phyloP scores from a whole-genome alignment of 2,329 filamentous ascomycete species.

The Ophiobolus disseminans region DNA sequence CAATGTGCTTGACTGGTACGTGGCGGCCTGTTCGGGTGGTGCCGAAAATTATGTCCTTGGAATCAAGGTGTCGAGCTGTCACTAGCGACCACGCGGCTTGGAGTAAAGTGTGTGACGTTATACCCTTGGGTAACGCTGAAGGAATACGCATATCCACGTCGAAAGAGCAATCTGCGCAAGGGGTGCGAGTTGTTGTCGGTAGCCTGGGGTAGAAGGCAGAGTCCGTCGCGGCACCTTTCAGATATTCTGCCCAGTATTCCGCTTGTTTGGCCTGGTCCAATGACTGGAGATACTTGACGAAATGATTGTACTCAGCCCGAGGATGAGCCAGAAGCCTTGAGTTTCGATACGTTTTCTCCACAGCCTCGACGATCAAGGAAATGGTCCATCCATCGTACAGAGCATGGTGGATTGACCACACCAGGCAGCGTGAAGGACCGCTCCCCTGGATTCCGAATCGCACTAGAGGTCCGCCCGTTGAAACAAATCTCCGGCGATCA shows the following conservation, averaged over 20 bases:
- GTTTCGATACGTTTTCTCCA: background rate
- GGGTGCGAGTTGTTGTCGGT: too few species aligned
- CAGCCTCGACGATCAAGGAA: background rate
- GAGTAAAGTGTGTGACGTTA: background rate
- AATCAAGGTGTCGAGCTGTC: background rate
- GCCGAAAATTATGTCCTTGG: background rate
- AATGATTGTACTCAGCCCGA: background rate
- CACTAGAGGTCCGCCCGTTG: too few species aligned
- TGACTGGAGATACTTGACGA: background rate
- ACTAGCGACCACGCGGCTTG: background rate
- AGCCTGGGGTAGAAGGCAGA: too few species aligned
- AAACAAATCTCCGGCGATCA: too few species aligned
- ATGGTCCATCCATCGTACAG: background rate
- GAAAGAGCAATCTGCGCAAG: too few species aligned
- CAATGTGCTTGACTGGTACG: background rate
- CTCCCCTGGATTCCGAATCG: too few species aligned
- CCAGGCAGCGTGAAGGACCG: too few species aligned
- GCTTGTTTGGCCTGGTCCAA: background rate
- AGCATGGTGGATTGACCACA: background rate
- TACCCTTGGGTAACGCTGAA: background rate
- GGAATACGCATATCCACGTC: background rate
- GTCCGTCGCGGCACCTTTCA: too few species aligned
- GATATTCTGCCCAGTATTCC: too few species aligned
- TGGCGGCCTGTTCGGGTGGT: background rate
- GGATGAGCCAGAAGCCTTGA: background rate